These are phyloP conservation scores for Chlamydomonas sp. DNA, from an alignment of 139 green algal genomes.

Conservation along the genomic window DNA sequence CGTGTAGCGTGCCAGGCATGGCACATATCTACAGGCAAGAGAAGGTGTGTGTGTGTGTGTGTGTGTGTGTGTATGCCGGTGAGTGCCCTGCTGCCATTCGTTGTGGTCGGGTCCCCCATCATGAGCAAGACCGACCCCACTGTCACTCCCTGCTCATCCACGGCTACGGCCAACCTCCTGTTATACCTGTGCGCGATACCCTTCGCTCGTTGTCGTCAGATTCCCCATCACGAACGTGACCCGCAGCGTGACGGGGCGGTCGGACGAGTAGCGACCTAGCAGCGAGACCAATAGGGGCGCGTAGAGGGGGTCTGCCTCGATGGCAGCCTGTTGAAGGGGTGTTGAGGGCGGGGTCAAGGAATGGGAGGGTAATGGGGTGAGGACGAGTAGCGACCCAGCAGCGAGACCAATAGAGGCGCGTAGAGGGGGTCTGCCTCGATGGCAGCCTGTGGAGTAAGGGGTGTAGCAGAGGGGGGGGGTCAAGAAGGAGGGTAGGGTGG, in stretches of 20 bases:
- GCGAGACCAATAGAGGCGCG: slow-evolving; percentile 25
- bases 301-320: slow-evolving; percentile 21
- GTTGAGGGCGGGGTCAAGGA: not conserved
- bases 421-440: slow-evolving; percentile 22
- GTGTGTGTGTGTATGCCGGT: not conserved
- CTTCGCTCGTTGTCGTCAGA: slow-evolving; percentile 30
- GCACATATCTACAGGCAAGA: too few species aligned
- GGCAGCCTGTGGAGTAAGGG: slow-evolving; percentile 6
- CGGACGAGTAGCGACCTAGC: slow-evolving; percentile 24
- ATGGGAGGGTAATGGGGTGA: too few species aligned
- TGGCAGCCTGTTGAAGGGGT: slow-evolving; percentile 11
- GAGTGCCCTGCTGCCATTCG: not conserved
- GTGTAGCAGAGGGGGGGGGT: too few species aligned
- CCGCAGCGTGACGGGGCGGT: slow-evolving; percentile 36
- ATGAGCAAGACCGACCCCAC: too few species aligned
- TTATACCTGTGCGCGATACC: slow-evolving; percentile 34
- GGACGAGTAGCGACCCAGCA: slow-evolving; percentile 28
- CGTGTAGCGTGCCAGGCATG: too few species aligned
- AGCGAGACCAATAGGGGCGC: slow-evolving; percentile 29
- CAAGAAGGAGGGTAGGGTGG: too few species aligned
- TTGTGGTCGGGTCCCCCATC: too few species aligned
- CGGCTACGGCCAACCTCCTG: too few species aligned
- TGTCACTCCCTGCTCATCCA: too few species aligned
- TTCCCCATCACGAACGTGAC: slow-evolving; percentile 42
- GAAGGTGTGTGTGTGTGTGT: not conserved